phyloP scores from a whole-genome alignment of 2,329 filamentous ascomycete species.

The Fusarium sp. region DNA sequence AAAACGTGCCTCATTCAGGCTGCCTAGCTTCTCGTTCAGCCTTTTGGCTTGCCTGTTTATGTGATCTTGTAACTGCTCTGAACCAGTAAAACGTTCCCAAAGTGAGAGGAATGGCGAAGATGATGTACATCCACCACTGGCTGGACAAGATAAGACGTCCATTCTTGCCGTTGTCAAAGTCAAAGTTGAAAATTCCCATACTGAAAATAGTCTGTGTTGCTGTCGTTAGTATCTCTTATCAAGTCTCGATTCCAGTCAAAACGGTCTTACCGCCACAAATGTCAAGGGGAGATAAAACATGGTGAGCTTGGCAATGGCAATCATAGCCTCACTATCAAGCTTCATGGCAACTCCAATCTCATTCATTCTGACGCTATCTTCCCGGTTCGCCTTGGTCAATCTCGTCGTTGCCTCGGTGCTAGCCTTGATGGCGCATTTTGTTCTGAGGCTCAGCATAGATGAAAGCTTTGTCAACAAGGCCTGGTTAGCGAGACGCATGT shows the following conservation, averaged over 20 bases:
- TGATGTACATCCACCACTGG: not conserved
- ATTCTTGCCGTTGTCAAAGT: not conserved
- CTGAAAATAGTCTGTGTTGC: not conserved
- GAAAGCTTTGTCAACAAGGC: not conserved
- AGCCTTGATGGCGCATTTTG: not conserved
- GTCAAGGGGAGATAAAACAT: not conserved
- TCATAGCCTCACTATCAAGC: not conserved
- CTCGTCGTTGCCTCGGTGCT: not conserved
- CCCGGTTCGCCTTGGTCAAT: not conserved
- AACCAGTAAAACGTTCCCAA: not conserved
- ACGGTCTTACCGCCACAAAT: not conserved
- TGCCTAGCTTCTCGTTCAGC: not conserved
- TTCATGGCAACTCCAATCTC: rapidly evolving
- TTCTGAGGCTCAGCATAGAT: not conserved
- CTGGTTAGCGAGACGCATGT: too few relatives aligned
- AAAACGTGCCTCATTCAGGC: not conserved
- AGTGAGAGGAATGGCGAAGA: not conserved
- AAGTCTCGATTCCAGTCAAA: not conserved
- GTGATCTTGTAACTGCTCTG: not conserved
- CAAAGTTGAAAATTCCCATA: rapidly evolving
- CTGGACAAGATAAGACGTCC: not conserved
- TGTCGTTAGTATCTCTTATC: too few relatives aligned
- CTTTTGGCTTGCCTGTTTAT: not conserved
- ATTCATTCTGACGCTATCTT: not conserved
- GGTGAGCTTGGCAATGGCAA: not conserved